Conservation (phyloP, 2,329 filamentous ascomycete species). For the Fusarium sp. region DNA sequence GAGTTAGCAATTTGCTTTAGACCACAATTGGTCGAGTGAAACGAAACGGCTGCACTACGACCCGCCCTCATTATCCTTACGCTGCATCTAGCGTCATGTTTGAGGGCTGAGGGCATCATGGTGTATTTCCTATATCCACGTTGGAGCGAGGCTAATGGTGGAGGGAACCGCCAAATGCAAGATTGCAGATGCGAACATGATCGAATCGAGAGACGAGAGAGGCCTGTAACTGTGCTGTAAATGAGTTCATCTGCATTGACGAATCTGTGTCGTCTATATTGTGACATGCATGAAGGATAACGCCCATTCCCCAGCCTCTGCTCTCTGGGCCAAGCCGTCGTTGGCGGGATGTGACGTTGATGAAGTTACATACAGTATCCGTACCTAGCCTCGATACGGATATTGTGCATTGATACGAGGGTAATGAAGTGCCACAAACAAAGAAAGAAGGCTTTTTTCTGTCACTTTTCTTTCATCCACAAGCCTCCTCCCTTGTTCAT, state of each 20-base stretch:
- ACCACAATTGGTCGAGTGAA: conserved; percentile 42
- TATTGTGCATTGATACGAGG: conserved; percentile 18
- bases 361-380: conserved; percentile 7
- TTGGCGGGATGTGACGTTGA: conserved; percentile 32
- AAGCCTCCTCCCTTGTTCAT: not conserved
- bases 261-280: conserved; percentile 23
- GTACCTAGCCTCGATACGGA: not conserved
- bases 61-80: conserved; percentile 30
- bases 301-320: conserved; percentile 1
- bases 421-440: conserved; percentile 4
- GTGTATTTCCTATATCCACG: not conserved
- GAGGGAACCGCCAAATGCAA: conserved; percentile 16
- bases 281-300: conserved; percentile 33
- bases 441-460: conserved; percentile 5
- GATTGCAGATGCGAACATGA: conserved; percentile 10
- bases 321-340: conserved; percentile 20
- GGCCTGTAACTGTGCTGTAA: conserved; percentile 3
- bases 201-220: conserved; percentile 5
- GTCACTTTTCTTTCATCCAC: not conserved
- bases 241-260: conserved; percentile 53
- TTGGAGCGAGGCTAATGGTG: conserved; percentile 1
- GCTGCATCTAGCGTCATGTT: conserved; percentile 20
- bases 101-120: not conserved
- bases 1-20: conserved; percentile 45
- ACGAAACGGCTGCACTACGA: conserved; percentile 45